These are phyloP conservation scores for Geotrichum reessii DNA, from an alignment of 1,139 yeast species.

Conservation along the genomic window DNA sequence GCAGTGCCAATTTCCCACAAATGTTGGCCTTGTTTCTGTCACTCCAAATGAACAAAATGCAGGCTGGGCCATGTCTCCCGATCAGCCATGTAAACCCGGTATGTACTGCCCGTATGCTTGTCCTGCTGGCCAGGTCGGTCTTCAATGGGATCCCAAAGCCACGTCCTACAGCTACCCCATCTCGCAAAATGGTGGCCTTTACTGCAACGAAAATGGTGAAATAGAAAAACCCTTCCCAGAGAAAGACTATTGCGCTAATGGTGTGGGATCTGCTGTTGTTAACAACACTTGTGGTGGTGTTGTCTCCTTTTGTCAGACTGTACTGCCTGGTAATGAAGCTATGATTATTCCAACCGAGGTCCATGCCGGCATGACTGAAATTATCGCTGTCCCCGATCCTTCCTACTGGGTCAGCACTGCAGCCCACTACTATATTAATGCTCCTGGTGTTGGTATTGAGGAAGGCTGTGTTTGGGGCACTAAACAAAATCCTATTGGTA, in stretches of 20 bases:
- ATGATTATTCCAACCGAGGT: slow-evolving; percentile 83
- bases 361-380: slow-evolving; percentile 41
- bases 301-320: slow-evolving; percentile 88
- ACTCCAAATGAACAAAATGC: slow-evolving; percentile 54
- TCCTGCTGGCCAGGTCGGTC: slow-evolving; percentile 75
- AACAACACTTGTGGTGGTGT: slow-evolving; percentile 43
- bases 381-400: slow-evolving; percentile 79
- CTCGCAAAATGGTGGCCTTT: slow-evolving; percentile 75
- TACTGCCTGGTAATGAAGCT: slow-evolving; percentile 87
- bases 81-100: slow-evolving; percentile 67
- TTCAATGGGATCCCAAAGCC: slow-evolving; percentile 66
- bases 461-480: slow-evolving; percentile 89
- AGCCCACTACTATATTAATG: slow-evolving; percentile 79
- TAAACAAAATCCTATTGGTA: slow-evolving; percentile 60
- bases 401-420: slow-evolving; percentile 59
- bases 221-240: slow-evolving; percentile 56
- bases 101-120: slow-evolving; percentile 85
- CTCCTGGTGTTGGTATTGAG: slow-evolving; percentile 71
- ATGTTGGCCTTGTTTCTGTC: slow-evolving; percentile 61
- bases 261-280: slow-evolving; percentile 65
- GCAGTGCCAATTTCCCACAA: slow-evolving; percentile 63
- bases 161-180: slow-evolving; percentile 78
- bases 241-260: slow-evolving; percentile 61
- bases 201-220: slow-evolving; percentile 66
- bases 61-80: slow-evolving; percentile 87